These are phyloP conservation scores for Schizosaccharomyces japonicus DNA, from an alignment of 805 yeast genomes.

Conservation along the genomic window DNA sequence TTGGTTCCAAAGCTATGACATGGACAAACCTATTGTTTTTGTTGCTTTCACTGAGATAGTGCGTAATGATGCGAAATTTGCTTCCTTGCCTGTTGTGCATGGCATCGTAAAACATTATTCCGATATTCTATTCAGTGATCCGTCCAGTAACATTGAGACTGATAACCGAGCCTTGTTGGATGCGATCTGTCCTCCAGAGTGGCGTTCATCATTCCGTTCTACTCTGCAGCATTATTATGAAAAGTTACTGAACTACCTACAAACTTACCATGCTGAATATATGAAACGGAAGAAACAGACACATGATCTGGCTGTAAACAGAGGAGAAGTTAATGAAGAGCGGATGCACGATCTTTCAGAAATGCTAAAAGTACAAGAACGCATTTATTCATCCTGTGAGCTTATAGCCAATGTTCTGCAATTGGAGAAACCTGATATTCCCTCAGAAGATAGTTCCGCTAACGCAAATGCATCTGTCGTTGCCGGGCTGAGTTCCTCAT, in stretches of 20 bases:
- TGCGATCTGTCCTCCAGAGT: not conserved
- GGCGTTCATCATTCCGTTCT: not conserved
- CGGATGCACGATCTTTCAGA: slow-evolving; percentile 4
- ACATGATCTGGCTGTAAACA: not conserved
- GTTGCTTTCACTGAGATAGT: not conserved
- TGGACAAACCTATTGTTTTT: not conserved
- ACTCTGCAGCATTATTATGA: not conserved
- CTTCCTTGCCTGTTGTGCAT: not conserved
- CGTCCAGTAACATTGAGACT: too few species aligned
- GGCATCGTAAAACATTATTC: too few species aligned
- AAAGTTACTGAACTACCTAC: not conserved
- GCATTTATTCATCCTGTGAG: not conserved
- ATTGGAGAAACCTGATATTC: too few species aligned
- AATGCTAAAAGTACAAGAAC: not conserved
- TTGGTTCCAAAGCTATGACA: not conserved
- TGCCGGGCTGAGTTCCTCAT: too few species aligned
- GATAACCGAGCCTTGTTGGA: too few species aligned
- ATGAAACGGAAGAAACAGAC: slow-evolving; percentile 7
- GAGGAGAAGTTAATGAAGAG: slow-evolving; percentile 10
- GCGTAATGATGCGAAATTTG: not conserved
- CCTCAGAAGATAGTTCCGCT: too few species aligned
- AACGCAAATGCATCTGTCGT: too few species aligned
- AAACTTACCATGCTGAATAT: not conserved
- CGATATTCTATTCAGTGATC: too few species aligned
- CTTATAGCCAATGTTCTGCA: not conserved